A percentile compares a stretch with the other conserved stretches of the same genome.
These are phyloP conservation scores for Sambucus nigra DNA, from an alignment of 129 eudicot species.

Conservation along the genomic window DNA sequence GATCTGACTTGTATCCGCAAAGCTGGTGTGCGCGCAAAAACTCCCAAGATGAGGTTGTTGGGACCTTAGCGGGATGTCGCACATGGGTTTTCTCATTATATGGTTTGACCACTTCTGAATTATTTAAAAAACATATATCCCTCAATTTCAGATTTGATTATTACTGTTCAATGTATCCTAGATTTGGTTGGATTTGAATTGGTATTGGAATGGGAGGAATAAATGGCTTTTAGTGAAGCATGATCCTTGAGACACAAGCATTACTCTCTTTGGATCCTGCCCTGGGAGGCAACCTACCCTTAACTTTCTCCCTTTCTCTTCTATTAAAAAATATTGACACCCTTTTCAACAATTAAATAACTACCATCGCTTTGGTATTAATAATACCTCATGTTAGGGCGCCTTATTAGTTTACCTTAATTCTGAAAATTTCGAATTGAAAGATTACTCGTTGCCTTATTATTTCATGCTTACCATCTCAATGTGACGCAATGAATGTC, in stretches of 20 bases:
- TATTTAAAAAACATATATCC: not conserved
- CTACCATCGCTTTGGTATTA: not conserved
- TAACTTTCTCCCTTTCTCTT: not conserved
- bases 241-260: constrained; percentile 27
- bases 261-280: constrained; percentile 6
- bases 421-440: too few relatives aligned
- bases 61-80: constrained; percentile 12
- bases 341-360: not conserved
- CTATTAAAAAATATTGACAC: not conserved
- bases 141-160: not conserved
- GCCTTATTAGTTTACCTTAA: too few relatives aligned
- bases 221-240: constrained; percentile 25
- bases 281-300: constrained; percentile 24
- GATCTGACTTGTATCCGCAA: constrained; percentile 10
- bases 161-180: constrained; percentile 15
- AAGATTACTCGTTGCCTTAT: too few relatives aligned
- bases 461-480: too few relatives aligned
- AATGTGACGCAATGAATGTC: too few relatives aligned
- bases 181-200: constrained; percentile 21
- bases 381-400: not conserved
- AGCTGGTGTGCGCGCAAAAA: not conserved
- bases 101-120: constrained; percentile 16
- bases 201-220: constrained; percentile 21
- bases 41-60: constrained; percentile 7
- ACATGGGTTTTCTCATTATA: constrained; percentile 20